Conservation (phyloP, 768 basidiomycete genomes). For the Phaffia tasmanica region DNA sequence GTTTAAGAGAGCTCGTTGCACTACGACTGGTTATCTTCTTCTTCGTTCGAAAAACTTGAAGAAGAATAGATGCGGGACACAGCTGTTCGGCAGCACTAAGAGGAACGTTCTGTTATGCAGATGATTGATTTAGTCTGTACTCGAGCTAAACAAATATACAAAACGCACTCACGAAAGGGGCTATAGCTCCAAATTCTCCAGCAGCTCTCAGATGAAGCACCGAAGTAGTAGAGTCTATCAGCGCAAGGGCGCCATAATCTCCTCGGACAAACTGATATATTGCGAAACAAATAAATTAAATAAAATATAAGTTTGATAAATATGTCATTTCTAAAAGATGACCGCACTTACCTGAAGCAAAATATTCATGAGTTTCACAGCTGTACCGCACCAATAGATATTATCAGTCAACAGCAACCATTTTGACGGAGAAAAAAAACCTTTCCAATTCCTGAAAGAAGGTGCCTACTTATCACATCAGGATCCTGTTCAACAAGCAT, state of each 20-base stretch:
- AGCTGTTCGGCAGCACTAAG: constrained; percentile 2
- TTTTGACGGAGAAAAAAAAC: not conserved
- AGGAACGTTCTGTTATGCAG: not conserved
- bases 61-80: constrained; percentile 1
- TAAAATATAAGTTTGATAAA: not conserved
- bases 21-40: not conserved
- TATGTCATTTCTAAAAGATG: not conserved
- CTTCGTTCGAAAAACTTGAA: constrained; percentile 8
- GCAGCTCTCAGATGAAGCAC: not conserved
- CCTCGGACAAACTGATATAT: not conserved
- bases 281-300: too few species aligned
- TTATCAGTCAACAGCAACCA: too few species aligned
- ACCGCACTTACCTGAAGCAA: constrained; percentile 2
- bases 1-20: not conserved
- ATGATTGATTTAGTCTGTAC: too few species aligned
- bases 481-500: too few species aligned
- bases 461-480: too few species aligned
- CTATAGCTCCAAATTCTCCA: not conserved
- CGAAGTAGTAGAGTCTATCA: not conserved
- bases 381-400: not conserved
- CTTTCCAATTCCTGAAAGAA: not conserved
- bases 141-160: not conserved
- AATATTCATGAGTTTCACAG: constrained; percentile 8
- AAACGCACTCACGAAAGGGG: not conserved
- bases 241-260: not conserved